Base-by-base conservation (phyloP, 2,329 filamentous ascomycete species). In the Trichoderma oligosporum region DNA sequence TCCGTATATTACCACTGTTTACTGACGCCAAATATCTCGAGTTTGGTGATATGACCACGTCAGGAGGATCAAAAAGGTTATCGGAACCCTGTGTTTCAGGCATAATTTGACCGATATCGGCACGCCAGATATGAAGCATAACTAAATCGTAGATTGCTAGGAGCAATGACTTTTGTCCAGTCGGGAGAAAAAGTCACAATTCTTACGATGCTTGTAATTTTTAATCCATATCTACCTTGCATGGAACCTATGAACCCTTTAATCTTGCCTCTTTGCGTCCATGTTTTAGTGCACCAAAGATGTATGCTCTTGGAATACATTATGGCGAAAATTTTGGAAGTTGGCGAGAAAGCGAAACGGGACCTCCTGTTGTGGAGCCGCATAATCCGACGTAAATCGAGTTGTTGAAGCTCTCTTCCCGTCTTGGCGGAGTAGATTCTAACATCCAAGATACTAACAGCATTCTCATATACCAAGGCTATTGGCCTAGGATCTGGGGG, bases 261-360 rank as follows among this genome's bases (percentile, higher is more conserved):
- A 9, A 39, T 12, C 2, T 11, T 2, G 14, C 2, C 14, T 16
- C 24, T 16, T 3, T 7, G 7, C 7, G 14, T 48, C 46, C 46
- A 48, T 3, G 5, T 48, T 9, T 48, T 16, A 14, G 31, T 48
- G 8, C 46, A 18, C 46, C 46, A 48, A 29, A 47, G 4, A 16
- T 6, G 2, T 2, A 24, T 35, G 1, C 11, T 2, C 3, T 9
- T 4, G 2, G 6, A 2, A 1, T 14, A 8, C 16, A 16, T 3
- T 3, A 24, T 11, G 4, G 8, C 45, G 5, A 48, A 11, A 3
- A 48, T 2, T 36, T 36, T 7, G 1, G 46, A 36, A 4, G 35
- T 8, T 27, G n/a, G 1, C 9, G 46, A 48, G 25, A 48, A 48
- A 24, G 3, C 22, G 7, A n/a, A n/a, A n/a, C n/a, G 44, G 6